These are phyloP conservation scores for Phyllosticta citribraziliensis DNA, from an alignment of 2,329 filamentous ascomycete genomes.

Conservation along the genomic window DNA sequence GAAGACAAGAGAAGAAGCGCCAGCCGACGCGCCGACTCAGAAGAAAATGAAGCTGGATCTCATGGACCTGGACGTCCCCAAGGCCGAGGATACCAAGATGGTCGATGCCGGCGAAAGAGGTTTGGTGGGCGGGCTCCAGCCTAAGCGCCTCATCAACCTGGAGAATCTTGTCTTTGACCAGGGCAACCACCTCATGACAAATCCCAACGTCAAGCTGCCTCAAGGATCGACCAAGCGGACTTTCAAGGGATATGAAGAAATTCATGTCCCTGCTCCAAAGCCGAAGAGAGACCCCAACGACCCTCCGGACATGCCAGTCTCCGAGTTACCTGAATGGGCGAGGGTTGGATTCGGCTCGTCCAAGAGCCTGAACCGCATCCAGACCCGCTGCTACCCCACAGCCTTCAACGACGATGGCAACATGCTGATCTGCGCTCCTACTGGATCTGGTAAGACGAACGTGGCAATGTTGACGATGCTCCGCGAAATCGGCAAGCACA, in stretches of 20 bases:
- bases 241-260: slow-evolving; percentile 98
- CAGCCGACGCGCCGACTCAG: slow-evolving; percentile 48
- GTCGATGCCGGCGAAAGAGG: slow-evolving; percentile 29
- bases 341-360: slow-evolving; percentile 74
- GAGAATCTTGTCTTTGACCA: slow-evolving; percentile 96
- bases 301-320: slow-evolving; percentile 64
- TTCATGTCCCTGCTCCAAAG: slow-evolving; percentile 90
- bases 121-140: slow-evolving; percentile 74
- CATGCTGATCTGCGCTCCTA: slow-evolving; percentile 95
- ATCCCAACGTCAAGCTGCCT: slow-evolving; percentile 84
- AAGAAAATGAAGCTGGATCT: slow-evolving; percentile 74
- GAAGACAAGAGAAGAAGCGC: slow-evolving; percentile 56
- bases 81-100: slow-evolving; percentile 42
- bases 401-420: slow-evolving; percentile 94
- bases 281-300: slow-evolving; percentile 73
- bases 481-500: slow-evolving; percentile 91
- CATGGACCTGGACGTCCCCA: slow-evolving; percentile 79
- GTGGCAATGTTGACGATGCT: slow-evolving; percentile 96
- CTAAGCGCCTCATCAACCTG: slow-evolving; percentile 79
- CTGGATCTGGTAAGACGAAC: slow-evolving; percentile 96
- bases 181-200: slow-evolving; percentile 99
- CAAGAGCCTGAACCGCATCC: slow-evolving; percentile 85
- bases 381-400: slow-evolving; percentile 83
- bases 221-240: slow-evolving; percentile 91
- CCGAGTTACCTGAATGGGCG: slow-evolving; percentile 88